A percentile compares a stretch with the other conserved stretches of the same genome.
Conservation (phyloP, 2,329 filamentous ascomycete genomes). For the Colletotrichum sp. region DNA sequence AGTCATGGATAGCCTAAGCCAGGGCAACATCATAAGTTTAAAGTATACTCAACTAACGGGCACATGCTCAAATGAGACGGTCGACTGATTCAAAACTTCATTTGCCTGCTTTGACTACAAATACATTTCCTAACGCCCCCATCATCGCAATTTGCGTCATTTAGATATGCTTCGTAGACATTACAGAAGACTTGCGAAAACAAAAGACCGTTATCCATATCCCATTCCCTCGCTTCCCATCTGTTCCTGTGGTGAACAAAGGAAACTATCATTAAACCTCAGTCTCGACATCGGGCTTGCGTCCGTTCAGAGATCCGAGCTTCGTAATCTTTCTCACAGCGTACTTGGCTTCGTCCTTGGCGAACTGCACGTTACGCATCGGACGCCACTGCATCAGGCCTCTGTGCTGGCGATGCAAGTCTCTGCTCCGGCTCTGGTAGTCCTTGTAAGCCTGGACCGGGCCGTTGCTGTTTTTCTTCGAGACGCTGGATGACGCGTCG, state of each 20-base stretch:
- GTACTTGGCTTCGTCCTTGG: slow-evolving; percentile 84
- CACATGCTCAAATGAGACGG: accelerated
- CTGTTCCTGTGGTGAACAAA: background rate
- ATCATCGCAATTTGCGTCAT: background rate
- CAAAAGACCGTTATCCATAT: background rate
- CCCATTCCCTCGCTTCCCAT: background rate
- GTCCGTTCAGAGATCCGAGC: slow-evolving; percentile 77
- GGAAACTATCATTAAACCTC: slow-evolving; percentile 53
- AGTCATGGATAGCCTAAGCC: background rate
- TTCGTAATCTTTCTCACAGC: slow-evolving; percentile 78
- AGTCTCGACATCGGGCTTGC: slow-evolving; percentile 89
- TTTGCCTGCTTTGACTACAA: slow-evolving; percentile 7
- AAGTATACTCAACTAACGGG: accelerated
- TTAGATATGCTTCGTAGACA: background rate
- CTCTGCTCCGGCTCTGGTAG: slow-evolving; percentile 71
- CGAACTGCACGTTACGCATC: slow-evolving; percentile 84
- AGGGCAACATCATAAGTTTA: background rate
- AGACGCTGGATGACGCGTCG: slow-evolving; percentile 26
- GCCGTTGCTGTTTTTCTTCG: slow-evolving; percentile 52
- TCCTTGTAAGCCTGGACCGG: slow-evolving; percentile 65
- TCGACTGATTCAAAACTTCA: background rate
- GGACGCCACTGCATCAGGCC: slow-evolving; percentile 97
- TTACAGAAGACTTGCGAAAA: background rate
- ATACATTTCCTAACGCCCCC: background rate
- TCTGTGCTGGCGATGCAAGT: slow-evolving; percentile 83